A percentile compares a stretch with the other conserved stretches of the same genome.
These are phyloP conservation scores for Fraxinus sp. DNA, from an alignment of 305 asterid genomes.

Conservation along the genomic window DNA sequence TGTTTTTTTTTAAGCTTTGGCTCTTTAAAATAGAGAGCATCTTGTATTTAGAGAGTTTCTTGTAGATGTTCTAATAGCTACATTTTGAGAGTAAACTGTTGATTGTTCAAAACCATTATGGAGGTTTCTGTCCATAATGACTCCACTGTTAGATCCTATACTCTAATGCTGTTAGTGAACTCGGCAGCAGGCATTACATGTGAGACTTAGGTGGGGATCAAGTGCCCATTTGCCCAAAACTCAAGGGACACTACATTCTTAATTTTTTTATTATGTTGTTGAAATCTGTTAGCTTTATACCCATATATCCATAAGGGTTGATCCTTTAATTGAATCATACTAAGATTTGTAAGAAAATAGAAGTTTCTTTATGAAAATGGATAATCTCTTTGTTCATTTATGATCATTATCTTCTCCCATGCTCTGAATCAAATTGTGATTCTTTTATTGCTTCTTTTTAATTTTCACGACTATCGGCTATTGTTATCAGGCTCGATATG, in stretches of 20 bases:
- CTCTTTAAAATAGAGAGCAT: no score
- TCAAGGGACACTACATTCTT: neutral
- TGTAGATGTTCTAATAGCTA: no score
- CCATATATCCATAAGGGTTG: neutral
- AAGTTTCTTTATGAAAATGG: neutral
- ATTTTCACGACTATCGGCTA: neutral
- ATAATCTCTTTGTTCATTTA: neutral
- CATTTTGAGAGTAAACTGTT: neutral
- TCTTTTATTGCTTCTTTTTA: neutral
- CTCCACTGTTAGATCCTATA: neutral
- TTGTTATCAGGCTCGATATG: neutral
- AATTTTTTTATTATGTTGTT: neutral
- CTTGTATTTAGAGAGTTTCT: no score
- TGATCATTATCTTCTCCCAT: neutral
- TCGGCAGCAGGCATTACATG: neutral
- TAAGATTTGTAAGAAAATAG: neutral
- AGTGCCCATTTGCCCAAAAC: neutral
- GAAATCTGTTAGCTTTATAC: neutral
- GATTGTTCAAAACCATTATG: neutral
- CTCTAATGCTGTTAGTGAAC: neutral
- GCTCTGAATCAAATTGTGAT: neutral
- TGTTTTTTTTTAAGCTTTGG: no score
- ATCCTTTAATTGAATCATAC: neutral
- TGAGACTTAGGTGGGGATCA: neutral
- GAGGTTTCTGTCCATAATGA: neutral